A percentile compares a stretch with the other conserved stretches of the same genome.
Conservation (phyloP, 805 yeast species). For the Jamesozyma gamospora region DNA sequence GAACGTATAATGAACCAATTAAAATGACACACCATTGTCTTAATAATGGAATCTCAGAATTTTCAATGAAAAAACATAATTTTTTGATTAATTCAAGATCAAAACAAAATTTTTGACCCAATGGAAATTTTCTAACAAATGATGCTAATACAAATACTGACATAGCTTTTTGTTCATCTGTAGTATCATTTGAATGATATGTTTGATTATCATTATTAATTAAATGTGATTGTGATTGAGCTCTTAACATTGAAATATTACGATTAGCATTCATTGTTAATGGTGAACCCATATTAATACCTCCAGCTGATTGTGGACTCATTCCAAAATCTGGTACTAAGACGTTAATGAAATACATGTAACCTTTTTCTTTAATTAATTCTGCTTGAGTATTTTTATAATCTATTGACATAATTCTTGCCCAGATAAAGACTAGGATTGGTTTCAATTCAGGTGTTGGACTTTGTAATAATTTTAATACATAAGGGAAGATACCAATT, state of each 20-base stretch:
- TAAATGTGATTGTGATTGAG: not conserved
- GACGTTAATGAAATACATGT: slow-evolving; percentile 74
- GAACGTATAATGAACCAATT: slow-evolving; percentile 65
- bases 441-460: slow-evolving; percentile 95
- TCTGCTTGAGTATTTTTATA: slow-evolving; percentile 85
- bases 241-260: not conserved
- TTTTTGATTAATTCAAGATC: slow-evolving; percentile 63
- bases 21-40: slow-evolving; percentile 89
- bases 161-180: slow-evolving; percentile 88
- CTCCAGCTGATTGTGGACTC: slow-evolving; percentile 9
- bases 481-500: slow-evolving; percentile 94
- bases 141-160: slow-evolving; percentile 83
- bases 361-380: slow-evolving; percentile 82
- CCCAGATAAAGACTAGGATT: slow-evolving; percentile 92
- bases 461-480: slow-evolving; percentile 76
- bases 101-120: slow-evolving; percentile 73
- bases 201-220: slow-evolving; percentile 1
- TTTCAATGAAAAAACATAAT: slow-evolving; percentile 52
- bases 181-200: slow-evolving; percentile 28
- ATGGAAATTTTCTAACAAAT: slow-evolving; percentile 68
- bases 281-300: slow-evolving; percentile 9
- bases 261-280: slow-evolving; percentile 13
- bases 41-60: slow-evolving; percentile 72
- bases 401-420: slow-evolving; percentile 93
- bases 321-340: slow-evolving; percentile 39